phyloP scores from a whole-genome alignment of 1,139 yeast species.

The Pichia sp. region DNA sequence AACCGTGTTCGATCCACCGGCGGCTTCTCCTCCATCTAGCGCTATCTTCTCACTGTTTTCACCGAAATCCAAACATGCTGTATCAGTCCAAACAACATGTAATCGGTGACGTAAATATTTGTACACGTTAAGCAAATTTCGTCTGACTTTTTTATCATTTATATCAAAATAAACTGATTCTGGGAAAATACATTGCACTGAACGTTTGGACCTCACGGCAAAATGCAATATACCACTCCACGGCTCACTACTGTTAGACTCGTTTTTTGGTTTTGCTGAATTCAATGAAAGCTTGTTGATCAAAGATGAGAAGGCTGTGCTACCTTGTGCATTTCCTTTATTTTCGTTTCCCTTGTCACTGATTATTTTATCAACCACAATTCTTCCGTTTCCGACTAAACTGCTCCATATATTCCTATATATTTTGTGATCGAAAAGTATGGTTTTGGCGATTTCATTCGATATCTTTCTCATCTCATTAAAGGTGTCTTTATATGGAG shows the following conservation, averaged over 20 bases:
- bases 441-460: slow-evolving; percentile 44
- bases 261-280: slow-evolving; percentile 3
- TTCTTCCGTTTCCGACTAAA: slow-evolving; percentile 23
- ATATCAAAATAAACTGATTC: slow-evolving; percentile 30
- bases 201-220: slow-evolving; percentile 63
- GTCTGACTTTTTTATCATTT: slow-evolving; percentile 25
- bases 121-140: slow-evolving; percentile 39
- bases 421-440: slow-evolving; percentile 31
- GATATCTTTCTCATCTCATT: slow-evolving; percentile 66
- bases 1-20: slow-evolving; percentile 3
- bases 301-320: slow-evolving; percentile 7
- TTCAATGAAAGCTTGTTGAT: slow-evolving; percentile 1
- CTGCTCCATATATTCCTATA: slow-evolving; percentile 30
- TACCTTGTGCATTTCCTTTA: slow-evolving; percentile 17
- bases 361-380: slow-evolving; percentile 11
- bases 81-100: slow-evolving; percentile 14
- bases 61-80: background rate
- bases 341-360: background rate
- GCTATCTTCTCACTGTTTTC: slow-evolving; percentile 3
- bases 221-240: slow-evolving; percentile 47
- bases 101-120: slow-evolving; percentile 36
- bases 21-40: background rate
- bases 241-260: slow-evolving; percentile 41
- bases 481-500: slow-evolving; percentile 81
- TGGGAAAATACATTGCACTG: slow-evolving; percentile 56